Evolutionary conservation across 2,329 filamentous ascomycete genomes (phyloP), one percentile per base, ranked within the genome.

Genomic region (Thermoascus crustaceus): DNA sequence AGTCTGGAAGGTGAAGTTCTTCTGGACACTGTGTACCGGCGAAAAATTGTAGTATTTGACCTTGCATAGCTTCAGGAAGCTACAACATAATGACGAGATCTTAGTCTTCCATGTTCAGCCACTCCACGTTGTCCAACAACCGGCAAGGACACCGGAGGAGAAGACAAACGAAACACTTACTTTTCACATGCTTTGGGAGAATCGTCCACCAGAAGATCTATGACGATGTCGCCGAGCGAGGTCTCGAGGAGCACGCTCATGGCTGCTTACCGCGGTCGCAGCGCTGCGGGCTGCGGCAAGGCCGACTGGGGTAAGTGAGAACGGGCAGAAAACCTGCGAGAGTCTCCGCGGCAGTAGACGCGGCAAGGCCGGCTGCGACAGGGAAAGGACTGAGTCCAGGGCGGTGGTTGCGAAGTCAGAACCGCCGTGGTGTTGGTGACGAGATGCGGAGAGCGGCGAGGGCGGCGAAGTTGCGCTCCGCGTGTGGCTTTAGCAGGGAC

Each of bases 1-100:
- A 20, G 85, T 93, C 63, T 96, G 89, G 64, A 94, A 94, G 42
- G 88, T 94, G 64, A 95, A 96, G 63, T 86, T 80, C 60, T 89
- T 91, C 57, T 95, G 91, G 23, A 98, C 77, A 47, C 82, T 87
- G 66, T 95, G 85, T 36, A 96, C 69, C 17, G 89, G 91, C 4
- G 87, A 80, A 61, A 93, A 96, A 69, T 96, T 96, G 78, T 95
- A 98, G 68, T 96, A 98, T 69, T 95, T 98, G 64, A 87, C 72
- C 68, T 96, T 96, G 77, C 91, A 95, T 50, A 98, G 84, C 73
- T 98, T 96, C 38, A 98, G 71, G 62, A 98, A 96, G 73, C 86
- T 93, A 62, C 44, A 58, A 53, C 49, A 49, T 43, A 43, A 50
- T 32, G 46, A 45, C 22, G 54, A 61, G 47, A 53, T 69, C 69